Base-by-base conservation (phyloP, 1,139 yeast species). In the Yamadazyma blattariae region DNA sequence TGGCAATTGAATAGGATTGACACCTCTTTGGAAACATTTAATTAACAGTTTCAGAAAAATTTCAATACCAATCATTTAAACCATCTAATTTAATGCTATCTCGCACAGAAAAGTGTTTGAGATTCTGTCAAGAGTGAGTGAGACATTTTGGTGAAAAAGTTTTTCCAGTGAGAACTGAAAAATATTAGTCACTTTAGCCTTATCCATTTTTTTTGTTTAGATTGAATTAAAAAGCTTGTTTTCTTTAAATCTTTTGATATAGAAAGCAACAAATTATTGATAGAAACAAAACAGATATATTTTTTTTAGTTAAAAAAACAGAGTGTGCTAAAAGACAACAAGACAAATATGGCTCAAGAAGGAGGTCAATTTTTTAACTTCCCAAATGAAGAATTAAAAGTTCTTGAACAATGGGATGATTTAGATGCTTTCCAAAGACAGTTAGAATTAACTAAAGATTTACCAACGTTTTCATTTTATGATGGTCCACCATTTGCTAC, bases 401-500 rank as follows among this genome's bases (percentile, higher is more conserved):
- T 90, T 48, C 73, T 82, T 42, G 69, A 76, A 38, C 75, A 74
- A 53, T 92, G 99, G 99, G 77, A 83, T 37, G 94, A 89, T 44
- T 74, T 87, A 50, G 85, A 89, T 60, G 98, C 98, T 15, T 94
- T 94, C 71, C 89, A 88, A 48, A 82, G 87, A 35, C 81, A 95
- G 29, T 61, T 89, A 47, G 82, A 89, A 60, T 71, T 89, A 47
- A 86, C 95, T 34, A 74, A 90, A 59, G 97, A 78, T 41, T 77
- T 82, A 48, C 95, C 95, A 27, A 84, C 82, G 38, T 92, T 90
- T 61, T 79, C 97, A 30, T 92, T 92, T 61, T 94, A 87, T 57
- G 99, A 92, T 64, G 99, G 99, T 23, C 99, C 99, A 10, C 99
- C 99, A 48, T 92, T 92, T 63, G 99, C 99, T 39, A 92, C 98